These are phyloP conservation scores for Cydonia oblonga DNA, from an alignment of 331 rosid genomes.

Conservation along the genomic window DNA sequence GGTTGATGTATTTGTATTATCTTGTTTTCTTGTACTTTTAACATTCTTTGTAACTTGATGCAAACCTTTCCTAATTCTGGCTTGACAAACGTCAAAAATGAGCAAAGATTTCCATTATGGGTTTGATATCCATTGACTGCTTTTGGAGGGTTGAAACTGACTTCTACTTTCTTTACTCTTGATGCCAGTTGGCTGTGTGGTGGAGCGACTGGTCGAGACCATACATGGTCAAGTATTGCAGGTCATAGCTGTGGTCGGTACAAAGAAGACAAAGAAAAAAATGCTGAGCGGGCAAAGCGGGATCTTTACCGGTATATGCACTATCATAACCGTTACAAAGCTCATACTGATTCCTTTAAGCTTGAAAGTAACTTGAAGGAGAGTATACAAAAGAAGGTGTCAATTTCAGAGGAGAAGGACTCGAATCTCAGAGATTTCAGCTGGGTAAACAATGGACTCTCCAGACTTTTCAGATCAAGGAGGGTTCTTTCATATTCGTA, in stretches of 20 bases:
- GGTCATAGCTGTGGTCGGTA: slow-evolving; percentile 97
- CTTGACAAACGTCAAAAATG: not conserved
- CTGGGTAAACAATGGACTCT: slow-evolving; percentile 83
- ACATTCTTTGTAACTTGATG: not conserved
- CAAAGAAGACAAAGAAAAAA: slow-evolving; percentile 49
- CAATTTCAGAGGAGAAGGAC: slow-evolving; percentile 53
- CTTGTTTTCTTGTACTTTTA: not conserved
- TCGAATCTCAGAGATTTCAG: slow-evolving; percentile 60
- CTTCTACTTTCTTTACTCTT: slow-evolving; percentile 2
- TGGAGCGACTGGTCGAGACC: slow-evolving; percentile 86
- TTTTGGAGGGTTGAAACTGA: not conserved
- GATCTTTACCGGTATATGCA: slow-evolving; percentile 83
- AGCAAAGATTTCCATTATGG: not conserved
- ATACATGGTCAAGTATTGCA: slow-evolving; percentile 73
- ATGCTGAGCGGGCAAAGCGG: slow-evolving; percentile 76
- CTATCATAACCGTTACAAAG: slow-evolving; percentile 86
- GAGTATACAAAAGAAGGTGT: slow-evolving; percentile 46
- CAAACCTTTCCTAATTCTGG: not conserved
- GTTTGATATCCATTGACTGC: not conserved
- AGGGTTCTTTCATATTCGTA: slow-evolving; percentile 89
- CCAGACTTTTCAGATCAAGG: slow-evolving; percentile 90
- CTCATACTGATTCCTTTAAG: slow-evolving; percentile 88
- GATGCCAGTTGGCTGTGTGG: slow-evolving; percentile 99
- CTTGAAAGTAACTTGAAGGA: slow-evolving; percentile 78
- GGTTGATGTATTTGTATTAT: not conserved